A percentile compares a stretch with the other conserved stretches of the same genome.
Evolutionary conservation across 208 protist genomes (phyloP).

Genomic region (Herpetomonas tarakana): DNA sequence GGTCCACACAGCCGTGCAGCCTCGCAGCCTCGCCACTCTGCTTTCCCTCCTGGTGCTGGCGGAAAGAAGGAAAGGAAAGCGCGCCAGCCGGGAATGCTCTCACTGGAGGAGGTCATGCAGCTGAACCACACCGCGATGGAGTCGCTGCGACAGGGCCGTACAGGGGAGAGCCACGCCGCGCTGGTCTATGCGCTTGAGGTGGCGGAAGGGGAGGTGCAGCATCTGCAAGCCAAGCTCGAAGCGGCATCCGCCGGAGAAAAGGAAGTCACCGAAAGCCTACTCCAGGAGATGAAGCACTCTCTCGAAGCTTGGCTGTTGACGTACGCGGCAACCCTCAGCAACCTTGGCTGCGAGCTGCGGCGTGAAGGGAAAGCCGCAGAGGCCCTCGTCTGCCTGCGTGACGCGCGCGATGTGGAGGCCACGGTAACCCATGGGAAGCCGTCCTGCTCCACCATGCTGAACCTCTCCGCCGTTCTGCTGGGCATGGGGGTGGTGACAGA

Average conservation of each 20-base stretch:
- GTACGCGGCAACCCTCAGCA: conserved; percentile 74
- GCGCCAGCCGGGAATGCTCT: too few relatives aligned
- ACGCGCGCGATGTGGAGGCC: conserved; percentile 57
- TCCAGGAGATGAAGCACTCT: background rate
- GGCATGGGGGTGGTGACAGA: conserved; percentile 38
- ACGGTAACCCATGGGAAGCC: conserved; percentile 46
- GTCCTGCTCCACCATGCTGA: conserved; percentile 86
- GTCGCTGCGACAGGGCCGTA: conserved; percentile 40
- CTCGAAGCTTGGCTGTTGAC: conserved; percentile 55
- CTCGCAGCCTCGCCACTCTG: too few relatives aligned
- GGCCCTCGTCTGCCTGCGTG: conserved; percentile 42
- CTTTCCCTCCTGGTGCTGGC: too few relatives aligned
- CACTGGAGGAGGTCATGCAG: conserved; percentile 37
- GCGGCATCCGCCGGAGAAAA: background rate
- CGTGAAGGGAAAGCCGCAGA: conserved; percentile 36
- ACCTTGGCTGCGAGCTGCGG: conserved; percentile 79
- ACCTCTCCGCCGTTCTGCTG: conserved; percentile 77
- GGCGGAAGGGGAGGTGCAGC: conserved; percentile 19
- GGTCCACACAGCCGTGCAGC: too few relatives aligned
- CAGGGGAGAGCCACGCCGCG: conserved; percentile 26
- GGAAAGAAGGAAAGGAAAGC: too few relatives aligned
- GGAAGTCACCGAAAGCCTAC: background rate
- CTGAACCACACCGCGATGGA: conserved; percentile 76
- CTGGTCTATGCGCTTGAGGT: conserved; percentile 28
- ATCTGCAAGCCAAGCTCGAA: background rate